Percentiles rank a stretch among this genome's conserved stretches.
These are phyloP conservation scores for Fusarium continuum DNA, from an alignment of 2,329 filamentous ascomycete genomes.

Conservation along the genomic window DNA sequence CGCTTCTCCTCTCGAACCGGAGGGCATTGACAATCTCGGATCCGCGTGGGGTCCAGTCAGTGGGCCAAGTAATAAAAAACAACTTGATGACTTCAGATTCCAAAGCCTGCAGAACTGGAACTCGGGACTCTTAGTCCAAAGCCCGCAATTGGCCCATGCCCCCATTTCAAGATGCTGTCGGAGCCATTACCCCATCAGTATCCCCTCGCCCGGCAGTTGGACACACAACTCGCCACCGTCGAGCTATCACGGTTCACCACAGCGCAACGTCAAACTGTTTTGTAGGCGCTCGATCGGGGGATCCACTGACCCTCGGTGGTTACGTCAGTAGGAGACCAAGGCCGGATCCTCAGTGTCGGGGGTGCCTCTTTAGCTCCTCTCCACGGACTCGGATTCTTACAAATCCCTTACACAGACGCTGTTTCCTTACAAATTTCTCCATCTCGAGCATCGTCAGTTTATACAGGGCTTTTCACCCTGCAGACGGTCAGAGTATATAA, in stretches of 20 bases:
- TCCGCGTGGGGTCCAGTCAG: conserved; percentile 8
- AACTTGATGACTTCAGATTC: conserved; percentile 15
- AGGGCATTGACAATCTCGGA: conserved; percentile 26
- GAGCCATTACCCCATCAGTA: not conserved
- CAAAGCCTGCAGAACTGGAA: too few species aligned
- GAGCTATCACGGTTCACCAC: conserved; percentile 2
- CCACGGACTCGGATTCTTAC: conserved; percentile 11
- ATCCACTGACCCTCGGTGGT: conserved; percentile 6
- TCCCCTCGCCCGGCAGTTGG: conserved; percentile 11
- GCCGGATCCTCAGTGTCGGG: too few species aligned
- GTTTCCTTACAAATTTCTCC: too few species aligned
- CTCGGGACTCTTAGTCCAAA: conserved; percentile 25
- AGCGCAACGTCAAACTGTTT: conserved; percentile 16
- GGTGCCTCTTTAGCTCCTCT: not conserved
- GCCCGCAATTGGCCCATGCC: conserved; percentile 16
- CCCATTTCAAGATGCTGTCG: not conserved
- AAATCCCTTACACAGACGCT: too few species aligned
- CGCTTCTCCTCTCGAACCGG: conserved; percentile 4
- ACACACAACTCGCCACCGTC: conserved; percentile 5
- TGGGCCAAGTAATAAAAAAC: not conserved
- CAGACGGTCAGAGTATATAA: conserved; percentile 1
- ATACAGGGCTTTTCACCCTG: not conserved
- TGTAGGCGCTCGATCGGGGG: not conserved
- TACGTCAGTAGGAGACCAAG: conserved; percentile 32
- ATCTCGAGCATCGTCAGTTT: not conserved